phyloP scores from a whole-genome alignment of 768 basidiomycete species.

The Rhizopogon salebrosus region DNA sequence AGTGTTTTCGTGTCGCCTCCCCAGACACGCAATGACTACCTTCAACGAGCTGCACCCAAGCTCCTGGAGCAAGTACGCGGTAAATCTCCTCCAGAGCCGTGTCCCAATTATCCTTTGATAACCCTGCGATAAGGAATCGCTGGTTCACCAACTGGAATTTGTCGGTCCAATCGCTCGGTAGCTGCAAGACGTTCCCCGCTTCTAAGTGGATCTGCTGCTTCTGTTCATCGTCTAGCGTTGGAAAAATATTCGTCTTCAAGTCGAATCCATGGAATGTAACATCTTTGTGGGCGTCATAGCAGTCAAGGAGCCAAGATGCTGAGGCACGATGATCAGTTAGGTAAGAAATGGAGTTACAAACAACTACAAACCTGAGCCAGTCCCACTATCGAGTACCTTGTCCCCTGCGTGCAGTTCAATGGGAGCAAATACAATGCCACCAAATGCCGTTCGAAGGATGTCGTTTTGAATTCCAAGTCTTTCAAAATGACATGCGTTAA shows the following conservation, averaged over 20 bases:
- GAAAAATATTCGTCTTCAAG: constrained; percentile 18
- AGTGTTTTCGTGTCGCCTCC: neutral
- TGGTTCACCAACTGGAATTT: constrained; percentile 29
- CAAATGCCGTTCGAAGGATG: constrained; percentile 17
- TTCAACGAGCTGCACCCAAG: constrained; percentile 29
- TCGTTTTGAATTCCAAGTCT: constrained; percentile 10
- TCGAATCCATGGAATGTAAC: constrained; percentile 21
- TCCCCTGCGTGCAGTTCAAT: constrained; percentile 10
- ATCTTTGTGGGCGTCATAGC: constrained; percentile 9
- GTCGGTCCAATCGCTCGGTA: constrained; percentile 25
- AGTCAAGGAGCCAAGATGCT: constrained; percentile 22
- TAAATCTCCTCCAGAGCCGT: constrained; percentile 20
- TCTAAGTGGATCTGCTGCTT: constrained; percentile 16
- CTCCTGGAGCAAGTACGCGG: constrained; percentile 28
- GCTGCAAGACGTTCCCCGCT: constrained; percentile 18
- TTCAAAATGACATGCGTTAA: neutral
- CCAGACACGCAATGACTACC: constrained; percentile 3
- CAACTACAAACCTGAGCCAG: constrained; percentile 13
- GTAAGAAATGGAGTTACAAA: neutral
- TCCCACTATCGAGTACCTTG: constrained; percentile 19
- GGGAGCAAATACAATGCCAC: constrained; percentile 17
- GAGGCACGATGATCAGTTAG: neutral
- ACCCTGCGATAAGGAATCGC: constrained; percentile 24
- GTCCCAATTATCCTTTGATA: constrained; percentile 25
- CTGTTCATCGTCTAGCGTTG: constrained; percentile 3